Evolutionary conservation across 345 rosid species (phyloP).

Genomic region (Populus tremula): DNA sequence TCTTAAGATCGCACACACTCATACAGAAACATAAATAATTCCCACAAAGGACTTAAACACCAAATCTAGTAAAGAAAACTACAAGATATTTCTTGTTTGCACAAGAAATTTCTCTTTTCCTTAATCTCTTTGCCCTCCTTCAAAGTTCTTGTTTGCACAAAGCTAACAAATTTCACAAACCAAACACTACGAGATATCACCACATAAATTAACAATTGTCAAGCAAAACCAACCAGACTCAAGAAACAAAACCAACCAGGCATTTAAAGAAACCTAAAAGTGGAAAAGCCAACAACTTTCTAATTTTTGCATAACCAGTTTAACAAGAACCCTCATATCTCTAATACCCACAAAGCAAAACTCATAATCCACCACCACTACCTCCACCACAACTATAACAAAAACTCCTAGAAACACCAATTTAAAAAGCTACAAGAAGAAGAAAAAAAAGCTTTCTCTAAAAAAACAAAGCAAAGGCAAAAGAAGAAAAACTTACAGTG

Average conservation of each 20-base stretch:
- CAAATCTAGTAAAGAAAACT: neutral
- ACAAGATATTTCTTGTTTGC: neutral
- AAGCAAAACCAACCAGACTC: neutral
- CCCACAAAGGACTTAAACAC: neutral
- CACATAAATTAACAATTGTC: neutral
- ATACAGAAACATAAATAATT: neutral
- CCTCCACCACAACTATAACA: neutral
- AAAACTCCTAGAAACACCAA: neutral
- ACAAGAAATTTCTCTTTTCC: neutral
- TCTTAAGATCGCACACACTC: neutral
- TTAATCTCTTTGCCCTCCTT: neutral
- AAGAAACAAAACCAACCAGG: neutral
- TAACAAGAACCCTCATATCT: neutral
- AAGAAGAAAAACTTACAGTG: constrained; percentile 48
- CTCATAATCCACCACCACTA: neutral
- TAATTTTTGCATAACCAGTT: neutral
- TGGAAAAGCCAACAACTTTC: neutral
- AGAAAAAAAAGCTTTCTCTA: neutral
- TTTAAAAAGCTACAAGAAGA: too few species aligned
- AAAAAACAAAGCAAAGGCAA: neutral
- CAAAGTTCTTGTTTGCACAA: neutral
- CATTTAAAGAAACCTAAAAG: neutral
- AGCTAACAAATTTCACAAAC: neutral
- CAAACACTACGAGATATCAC: neutral
- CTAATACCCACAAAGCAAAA: neutral